phyloP scores from a whole-genome alignment of 208 protist genomes.

The Wallacemonas rigidus region DNA sequence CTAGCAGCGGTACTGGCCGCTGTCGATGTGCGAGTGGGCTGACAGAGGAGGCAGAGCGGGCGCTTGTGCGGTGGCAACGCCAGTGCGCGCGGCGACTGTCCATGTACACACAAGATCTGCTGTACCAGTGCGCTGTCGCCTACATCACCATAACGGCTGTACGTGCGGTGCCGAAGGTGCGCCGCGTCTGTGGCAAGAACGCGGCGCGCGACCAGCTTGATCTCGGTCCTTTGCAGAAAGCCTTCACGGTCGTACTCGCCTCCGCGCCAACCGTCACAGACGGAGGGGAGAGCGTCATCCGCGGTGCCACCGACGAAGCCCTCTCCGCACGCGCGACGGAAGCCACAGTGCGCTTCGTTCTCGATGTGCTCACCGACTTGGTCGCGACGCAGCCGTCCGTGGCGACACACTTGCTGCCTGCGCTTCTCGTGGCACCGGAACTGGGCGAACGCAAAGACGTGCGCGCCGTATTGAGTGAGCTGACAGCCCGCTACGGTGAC shows the following conservation, averaged over 20 bases:
- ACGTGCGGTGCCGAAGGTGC: not conserved
- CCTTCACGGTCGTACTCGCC: conserved; percentile 10
- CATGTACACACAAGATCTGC: conserved; percentile 43
- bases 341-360: conserved; percentile 9
- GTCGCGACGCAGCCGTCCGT: not conserved
- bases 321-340: not conserved
- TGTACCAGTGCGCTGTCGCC: conserved; percentile 36
- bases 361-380: not conserved
- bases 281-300: not conserved
- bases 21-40: conserved; percentile 7
- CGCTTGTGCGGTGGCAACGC: conserved; percentile 8
- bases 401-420: conserved; percentile 11
- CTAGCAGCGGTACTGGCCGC: too few relatives aligned
- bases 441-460: not conserved
- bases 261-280: not conserved
- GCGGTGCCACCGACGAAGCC: not conserved
- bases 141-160: conserved; percentile 1
- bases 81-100: conserved; percentile 21
- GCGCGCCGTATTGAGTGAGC: conserved; percentile 5
- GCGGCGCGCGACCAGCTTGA: not conserved
- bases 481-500: conserved; percentile 28
- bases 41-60: not conserved
- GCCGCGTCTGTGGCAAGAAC: not conserved
- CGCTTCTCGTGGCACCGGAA: conserved; percentile 12
- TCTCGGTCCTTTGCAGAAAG: not conserved